Percentiles rank a stretch among this genome's conserved stretches.
These are phyloP conservation scores for Ustilago lituana DNA, from an alignment of 1,284 basidiomycete genomes.

Conservation along the genomic window DNA sequence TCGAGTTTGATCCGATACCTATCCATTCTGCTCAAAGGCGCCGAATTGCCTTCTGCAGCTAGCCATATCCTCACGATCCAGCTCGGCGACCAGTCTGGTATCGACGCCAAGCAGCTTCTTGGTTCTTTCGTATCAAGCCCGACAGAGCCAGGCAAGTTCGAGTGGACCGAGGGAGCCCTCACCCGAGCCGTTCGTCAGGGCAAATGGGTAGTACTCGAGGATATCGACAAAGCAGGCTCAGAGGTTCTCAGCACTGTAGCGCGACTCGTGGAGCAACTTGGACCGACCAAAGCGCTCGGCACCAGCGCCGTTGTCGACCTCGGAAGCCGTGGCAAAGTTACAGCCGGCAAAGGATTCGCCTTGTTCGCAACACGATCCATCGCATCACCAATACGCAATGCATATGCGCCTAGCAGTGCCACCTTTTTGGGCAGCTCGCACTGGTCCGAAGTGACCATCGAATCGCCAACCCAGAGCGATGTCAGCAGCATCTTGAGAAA, in stretches of 20 bases:
- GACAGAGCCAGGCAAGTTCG: constrained; percentile 85
- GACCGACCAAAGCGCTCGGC: constrained; percentile 77
- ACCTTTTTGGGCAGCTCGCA: constrained; percentile 76
- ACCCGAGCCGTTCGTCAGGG: constrained; percentile 90
- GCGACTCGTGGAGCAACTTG: constrained; percentile 79
- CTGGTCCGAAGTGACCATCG: constrained; percentile 59
- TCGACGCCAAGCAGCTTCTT: constrained; percentile 91
- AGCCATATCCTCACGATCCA: constrained; percentile 82
- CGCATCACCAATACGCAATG: constrained; percentile 65
- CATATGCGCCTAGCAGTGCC: constrained; percentile 43
- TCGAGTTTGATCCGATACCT: constrained; percentile 83
- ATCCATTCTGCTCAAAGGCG: constrained; percentile 34
- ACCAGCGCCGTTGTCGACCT: constrained; percentile 74
- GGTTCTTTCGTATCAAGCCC: constrained; percentile 93
- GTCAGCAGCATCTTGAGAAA: constrained; percentile 52
- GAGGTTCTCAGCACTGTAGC: constrained; percentile 62
- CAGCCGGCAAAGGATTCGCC: constrained; percentile 68
- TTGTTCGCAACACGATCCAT: constrained; percentile 68
- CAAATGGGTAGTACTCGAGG: constrained; percentile 92
- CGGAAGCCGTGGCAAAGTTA: constrained; percentile 65
- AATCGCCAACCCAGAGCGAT: constrained; percentile 47
- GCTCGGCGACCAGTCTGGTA: constrained; percentile 72
- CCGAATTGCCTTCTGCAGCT: constrained; percentile 1
- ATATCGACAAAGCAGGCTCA: constrained; percentile 75
- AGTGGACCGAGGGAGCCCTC: constrained; percentile 95